Evolutionary conservation across 1,139 yeast species (phyloP), one percentile per base, ranked within the genome.

Genomic region (Nakaseomyces kungkrabaensis): DNA sequence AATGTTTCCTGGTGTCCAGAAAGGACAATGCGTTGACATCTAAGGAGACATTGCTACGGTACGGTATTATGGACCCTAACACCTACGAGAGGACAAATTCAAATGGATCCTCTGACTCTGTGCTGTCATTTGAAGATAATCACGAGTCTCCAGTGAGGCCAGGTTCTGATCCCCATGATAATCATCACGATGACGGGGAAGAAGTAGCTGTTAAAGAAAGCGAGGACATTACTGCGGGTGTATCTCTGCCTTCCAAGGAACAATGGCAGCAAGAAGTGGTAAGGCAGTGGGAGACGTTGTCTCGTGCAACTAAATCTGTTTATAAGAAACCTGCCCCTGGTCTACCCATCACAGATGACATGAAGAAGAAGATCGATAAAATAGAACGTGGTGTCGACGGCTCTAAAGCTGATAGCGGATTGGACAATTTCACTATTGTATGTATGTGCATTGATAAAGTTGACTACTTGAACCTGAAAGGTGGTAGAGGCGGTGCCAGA

Each of bases 301-400:
- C 89, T 4, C 74, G 81, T 52, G 63, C 65, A 6, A 70, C 84
- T 62, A 82, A 81, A 62, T 76, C 81, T 47, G 72, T 82, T 29
- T 87, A 83, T 66, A 76, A 85, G 51, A 82, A 80, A 57, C 95
- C 95, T 0, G 67, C 75, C 1, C 95, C 95, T 0, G 82, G 83
- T 25, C 69, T 79, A 1, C 68, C 70, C 26, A 63, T 86, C 63
- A 75, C 78, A n/a, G 73, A 72, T n/a, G 82, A 77, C 37, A 77
- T 76, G 51, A 73, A 73, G 41, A 78, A 77, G 59, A 64, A 72
- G 51, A 69, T 87, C 43, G 95, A 87, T 65, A 77, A 85, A 49
- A 82, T 87, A 48, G 73, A 78, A 47, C 74, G 95, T 56, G 94
- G 95, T 5, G 95, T 86, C 11, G 95, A 87, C 66, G 96, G 95